These are phyloP conservation scores for Hemisphaericaspora lyxosophila DNA, from an alignment of 1,139 yeast genomes.

Conservation along the genomic window DNA sequence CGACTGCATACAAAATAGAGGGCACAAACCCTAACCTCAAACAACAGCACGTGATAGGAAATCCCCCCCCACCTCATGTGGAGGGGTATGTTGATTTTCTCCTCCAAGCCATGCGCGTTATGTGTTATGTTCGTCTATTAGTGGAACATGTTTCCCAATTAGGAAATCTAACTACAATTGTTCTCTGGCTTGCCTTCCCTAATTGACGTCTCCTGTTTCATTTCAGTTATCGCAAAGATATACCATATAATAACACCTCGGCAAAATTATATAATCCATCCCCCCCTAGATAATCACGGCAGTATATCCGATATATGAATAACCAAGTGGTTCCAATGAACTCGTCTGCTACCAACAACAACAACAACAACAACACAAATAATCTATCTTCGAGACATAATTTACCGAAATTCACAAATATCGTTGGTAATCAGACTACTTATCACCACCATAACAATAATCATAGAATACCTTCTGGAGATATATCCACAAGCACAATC, in stretches of 20 bases:
- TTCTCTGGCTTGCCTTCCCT: neutral
- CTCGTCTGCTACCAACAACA: slow-evolving; percentile 9
- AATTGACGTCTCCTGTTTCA: neutral
- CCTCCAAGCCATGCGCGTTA: no score
- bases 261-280: no score
- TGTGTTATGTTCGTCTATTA: neutral
- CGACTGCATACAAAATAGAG: slow-evolving; percentile 1
- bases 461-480: slow-evolving; percentile 21
- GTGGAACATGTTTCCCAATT: slow-evolving; percentile 3
- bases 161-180: slow-evolving; percentile 5
- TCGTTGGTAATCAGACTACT: neutral
- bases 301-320: neutral
- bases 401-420: slow-evolving; percentile 17
- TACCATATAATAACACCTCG: no score
- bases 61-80: no score
- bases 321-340: slow-evolving; percentile 10
- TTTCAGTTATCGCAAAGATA: neutral
- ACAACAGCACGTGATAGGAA: neutral
- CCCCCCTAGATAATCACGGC: no score
- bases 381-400: slow-evolving; percentile 16
- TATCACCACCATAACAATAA: slow-evolving; percentile 8
- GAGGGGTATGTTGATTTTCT: neutral
- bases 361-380: slow-evolving; percentile 5
- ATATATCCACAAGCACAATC: slow-evolving; percentile 15
- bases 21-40: slow-evolving; percentile 6